These are phyloP conservation scores for Geotrichum reessii DNA, from an alignment of 1,139 yeast species.

Conservation along the genomic window DNA sequence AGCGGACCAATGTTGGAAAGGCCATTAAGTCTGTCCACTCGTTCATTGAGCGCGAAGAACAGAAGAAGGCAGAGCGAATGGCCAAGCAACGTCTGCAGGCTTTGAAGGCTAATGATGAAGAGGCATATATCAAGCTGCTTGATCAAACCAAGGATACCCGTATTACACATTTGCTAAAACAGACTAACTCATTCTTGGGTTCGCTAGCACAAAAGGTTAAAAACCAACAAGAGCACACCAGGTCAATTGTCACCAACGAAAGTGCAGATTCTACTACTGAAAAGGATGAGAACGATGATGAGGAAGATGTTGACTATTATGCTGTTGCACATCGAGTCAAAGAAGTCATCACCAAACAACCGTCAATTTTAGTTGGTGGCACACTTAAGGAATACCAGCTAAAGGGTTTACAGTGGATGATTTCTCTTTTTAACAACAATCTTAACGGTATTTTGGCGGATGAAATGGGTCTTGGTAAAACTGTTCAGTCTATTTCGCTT, in stretches of 20 bases:
- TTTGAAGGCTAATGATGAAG: conserved; percentile 93
- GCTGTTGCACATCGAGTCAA: conserved; percentile 88
- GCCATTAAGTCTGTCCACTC: conserved; percentile 55
- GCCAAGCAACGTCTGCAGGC: conserved; percentile 98
- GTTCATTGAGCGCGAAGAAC: conserved; percentile 82
- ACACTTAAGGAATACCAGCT: conserved; percentile 85
- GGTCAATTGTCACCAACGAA: conserved; percentile 22
- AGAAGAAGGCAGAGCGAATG: conserved; percentile 76
- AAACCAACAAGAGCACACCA: conserved; percentile 59
- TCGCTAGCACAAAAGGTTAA: conserved; percentile 87
- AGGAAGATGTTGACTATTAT: conserved; percentile 74
- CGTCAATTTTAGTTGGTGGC: conserved; percentile 86
- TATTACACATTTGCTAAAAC: conserved; percentile 87
- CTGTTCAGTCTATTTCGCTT: conserved; percentile 77
- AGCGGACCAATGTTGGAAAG: conserved; percentile 32
- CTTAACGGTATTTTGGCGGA: conserved; percentile 93
- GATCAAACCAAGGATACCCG: conserved; percentile 98
- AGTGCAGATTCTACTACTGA: conserved; percentile 30
- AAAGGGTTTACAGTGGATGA: conserved; percentile 98
- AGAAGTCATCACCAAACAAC: conserved; percentile 77
- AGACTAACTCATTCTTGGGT: conserved; percentile 85
- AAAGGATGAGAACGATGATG: conserved; percentile 38
- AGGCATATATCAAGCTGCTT: conserved; percentile 87
- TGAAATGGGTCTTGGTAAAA: conserved; percentile 89
- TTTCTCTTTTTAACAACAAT: conserved; percentile 85